These are phyloP conservation scores for Petrea volubilis DNA, from an alignment of 257 asterid species.

Conservation along the genomic window DNA sequence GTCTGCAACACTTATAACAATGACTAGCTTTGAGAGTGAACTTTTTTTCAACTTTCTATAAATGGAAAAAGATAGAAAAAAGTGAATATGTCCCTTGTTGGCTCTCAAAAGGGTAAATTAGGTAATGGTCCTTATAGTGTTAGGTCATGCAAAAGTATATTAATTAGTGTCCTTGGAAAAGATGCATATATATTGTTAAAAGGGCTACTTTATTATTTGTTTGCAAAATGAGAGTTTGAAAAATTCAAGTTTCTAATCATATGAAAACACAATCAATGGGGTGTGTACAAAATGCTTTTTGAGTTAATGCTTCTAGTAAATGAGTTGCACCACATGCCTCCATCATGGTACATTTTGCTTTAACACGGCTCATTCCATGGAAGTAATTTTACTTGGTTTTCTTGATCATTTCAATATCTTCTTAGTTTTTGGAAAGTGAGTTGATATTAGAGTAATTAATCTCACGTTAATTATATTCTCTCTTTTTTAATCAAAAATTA, in stretches of 20 bases:
- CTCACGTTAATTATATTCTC: too few relatives aligned
- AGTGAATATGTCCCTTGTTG: constrained; percentile 43
- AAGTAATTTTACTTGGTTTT: too few relatives aligned
- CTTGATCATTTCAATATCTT: too few relatives aligned
- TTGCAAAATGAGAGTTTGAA: background rate
- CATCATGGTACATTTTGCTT: background rate
- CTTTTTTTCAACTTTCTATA: constrained; percentile 42
- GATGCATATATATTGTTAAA: background rate
- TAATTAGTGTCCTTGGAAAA: constrained; percentile 40
- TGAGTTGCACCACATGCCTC: constrained; percentile 23
- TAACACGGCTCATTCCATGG: too few relatives aligned
- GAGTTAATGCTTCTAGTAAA: constrained; percentile 29
- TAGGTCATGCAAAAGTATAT: constrained; percentile 52
- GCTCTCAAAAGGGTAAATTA: constrained; percentile 44
- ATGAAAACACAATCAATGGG: constrained; percentile 32
- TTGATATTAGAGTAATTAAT: too few relatives aligned
- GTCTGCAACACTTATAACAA: constrained; percentile 49
- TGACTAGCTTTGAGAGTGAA: constrained; percentile 46
- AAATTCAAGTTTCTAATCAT: constrained; percentile 39
- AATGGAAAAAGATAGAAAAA: constrained; percentile 45
- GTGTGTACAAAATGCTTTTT: constrained; percentile 28
- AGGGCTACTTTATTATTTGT: constrained; percentile 9
- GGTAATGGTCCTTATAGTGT: constrained; percentile 51
- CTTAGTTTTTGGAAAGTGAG: too few relatives aligned
- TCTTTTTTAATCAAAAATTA: too few relatives aligned